Conservation (phyloP, 129 eudicot genomes). For the Flaveria linearis region DNA sequence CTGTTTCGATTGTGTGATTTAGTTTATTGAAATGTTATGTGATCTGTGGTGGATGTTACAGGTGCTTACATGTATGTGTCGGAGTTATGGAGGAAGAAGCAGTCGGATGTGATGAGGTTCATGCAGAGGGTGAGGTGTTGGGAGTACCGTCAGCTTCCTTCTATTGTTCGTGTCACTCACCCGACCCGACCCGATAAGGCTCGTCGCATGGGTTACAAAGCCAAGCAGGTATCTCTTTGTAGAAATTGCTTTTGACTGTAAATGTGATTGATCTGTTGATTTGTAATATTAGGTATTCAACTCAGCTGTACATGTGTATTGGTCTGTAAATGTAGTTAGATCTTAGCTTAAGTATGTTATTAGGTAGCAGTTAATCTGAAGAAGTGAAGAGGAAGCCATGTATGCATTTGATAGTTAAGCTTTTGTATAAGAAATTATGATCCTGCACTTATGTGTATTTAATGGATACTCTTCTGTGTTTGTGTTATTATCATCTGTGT, state of each 20-base stretch:
- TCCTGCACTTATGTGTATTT: neutral
- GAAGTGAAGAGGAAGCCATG: neutral
- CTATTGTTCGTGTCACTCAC: conserved; percentile 82
- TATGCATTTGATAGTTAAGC: neutral
- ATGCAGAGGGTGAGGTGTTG: conserved; percentile 70
- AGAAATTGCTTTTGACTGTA: neutral
- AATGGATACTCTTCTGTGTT: neutral
- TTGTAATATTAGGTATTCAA: neutral
- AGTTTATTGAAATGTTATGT: neutral
- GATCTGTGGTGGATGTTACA: conserved; percentile 19
- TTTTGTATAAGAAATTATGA: neutral
- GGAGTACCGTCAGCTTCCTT: conserved; percentile 90
- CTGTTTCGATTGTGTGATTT: neutral
- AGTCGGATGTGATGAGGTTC: conserved; percentile 83
- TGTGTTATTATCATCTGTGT: neutral
- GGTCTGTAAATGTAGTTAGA: neutral
- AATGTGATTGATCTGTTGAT: neutral
- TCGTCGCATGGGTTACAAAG: conserved; percentile 86
- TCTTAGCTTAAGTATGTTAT: neutral
- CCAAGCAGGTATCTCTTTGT: conserved; percentile 57
- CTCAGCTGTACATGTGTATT: neutral
- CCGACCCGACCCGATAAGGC: conserved; percentile 94
- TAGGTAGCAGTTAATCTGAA: neutral
- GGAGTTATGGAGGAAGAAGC: conserved; percentile 85
- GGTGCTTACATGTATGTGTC: conserved; percentile 78